These are phyloP conservation scores for Didymosphaeria variabile DNA, from an alignment of 2,329 filamentous ascomycete genomes.

Conservation along the genomic window DNA sequence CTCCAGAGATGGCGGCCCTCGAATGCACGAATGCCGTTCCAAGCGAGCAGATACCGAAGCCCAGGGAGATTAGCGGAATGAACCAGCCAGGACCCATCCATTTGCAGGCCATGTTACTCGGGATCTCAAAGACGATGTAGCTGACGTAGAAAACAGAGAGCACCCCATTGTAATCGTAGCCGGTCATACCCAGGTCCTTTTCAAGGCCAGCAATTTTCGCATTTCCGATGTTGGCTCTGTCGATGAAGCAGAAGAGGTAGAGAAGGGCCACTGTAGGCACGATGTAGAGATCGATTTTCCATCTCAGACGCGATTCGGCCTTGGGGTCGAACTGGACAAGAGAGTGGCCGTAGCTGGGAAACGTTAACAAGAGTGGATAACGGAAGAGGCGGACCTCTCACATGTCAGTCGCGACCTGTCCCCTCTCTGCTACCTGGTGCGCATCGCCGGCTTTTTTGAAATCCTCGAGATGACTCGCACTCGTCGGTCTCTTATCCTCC, in stretches of 20 bases:
- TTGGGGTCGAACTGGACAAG: constrained; percentile 60
- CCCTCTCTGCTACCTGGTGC: constrained; percentile 37
- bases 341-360: constrained; percentile 42
- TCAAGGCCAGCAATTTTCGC: constrained; percentile 72
- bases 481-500: constrained; percentile 29
- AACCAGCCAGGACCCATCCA: constrained; percentile 77
- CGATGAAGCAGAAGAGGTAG: constrained; percentile 79
- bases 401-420: constrained; percentile 45
- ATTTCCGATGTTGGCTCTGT: constrained; percentile 79
- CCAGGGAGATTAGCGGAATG: constrained; percentile 68
- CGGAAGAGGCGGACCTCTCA: constrained; percentile 17
- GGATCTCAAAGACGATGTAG: constrained; percentile 70
- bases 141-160: constrained; percentile 76
- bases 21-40: constrained; percentile 71
- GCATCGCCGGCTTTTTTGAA: constrained; percentile 39
- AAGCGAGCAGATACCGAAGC: constrained; percentile 71
- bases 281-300: constrained; percentile 72
- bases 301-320: constrained; percentile 66
- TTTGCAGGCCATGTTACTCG: constrained; percentile 74
- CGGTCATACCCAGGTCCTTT: constrained; percentile 65
- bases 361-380: constrained; percentile 15
- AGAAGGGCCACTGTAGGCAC: constrained; percentile 72
- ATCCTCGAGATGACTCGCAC: constrained; percentile 38
- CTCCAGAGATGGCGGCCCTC: constrained; percentile 62
- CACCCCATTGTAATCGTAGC: constrained; percentile 74